Evolutionary conservation across 148 eudicot species (phyloP).

Genomic region (Simmondsia chinensis): DNA sequence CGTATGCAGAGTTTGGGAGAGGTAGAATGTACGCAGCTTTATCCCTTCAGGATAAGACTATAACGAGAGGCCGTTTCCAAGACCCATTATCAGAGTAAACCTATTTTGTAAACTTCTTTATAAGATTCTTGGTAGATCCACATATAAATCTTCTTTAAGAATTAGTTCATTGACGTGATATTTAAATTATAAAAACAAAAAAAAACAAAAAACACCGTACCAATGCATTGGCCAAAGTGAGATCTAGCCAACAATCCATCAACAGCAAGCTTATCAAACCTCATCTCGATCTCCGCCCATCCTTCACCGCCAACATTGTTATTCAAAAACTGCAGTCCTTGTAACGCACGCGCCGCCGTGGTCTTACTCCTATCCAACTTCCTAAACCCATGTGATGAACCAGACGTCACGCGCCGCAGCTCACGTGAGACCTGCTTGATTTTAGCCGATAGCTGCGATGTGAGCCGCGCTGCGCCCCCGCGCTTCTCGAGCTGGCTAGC

Average conservation of each 20-base stretch:
- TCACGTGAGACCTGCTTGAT: slow-evolving; percentile 38
- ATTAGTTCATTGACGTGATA: neutral
- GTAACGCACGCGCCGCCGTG: slow-evolving; percentile 34
- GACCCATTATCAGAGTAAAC: too few relatives aligned
- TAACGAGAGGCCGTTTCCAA: too few relatives aligned
- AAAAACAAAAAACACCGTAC: slow-evolving; percentile 9
- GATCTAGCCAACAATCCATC: slow-evolving; percentile 31
- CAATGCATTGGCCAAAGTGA: slow-evolving; percentile 46
- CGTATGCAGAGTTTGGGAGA: too few relatives aligned
- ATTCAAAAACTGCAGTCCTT: slow-evolving; percentile 37
- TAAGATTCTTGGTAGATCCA: too few relatives aligned
- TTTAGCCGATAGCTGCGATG: slow-evolving; percentile 31
- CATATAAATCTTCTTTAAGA: too few relatives aligned
- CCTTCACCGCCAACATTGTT: slow-evolving; percentile 35
- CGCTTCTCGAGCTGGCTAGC: slow-evolving; percentile 24
- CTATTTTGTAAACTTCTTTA: too few relatives aligned
- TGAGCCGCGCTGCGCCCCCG: slow-evolving; percentile 15
- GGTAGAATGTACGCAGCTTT: too few relatives aligned
- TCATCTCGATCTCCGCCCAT: slow-evolving; percentile 27
- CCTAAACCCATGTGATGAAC: slow-evolving; percentile 1
- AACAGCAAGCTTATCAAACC: slow-evolving; percentile 23
- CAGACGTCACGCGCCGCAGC: slow-evolving; percentile 33
- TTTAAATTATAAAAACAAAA: neutral
- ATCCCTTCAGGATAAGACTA: too few relatives aligned
- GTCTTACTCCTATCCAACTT: slow-evolving; percentile 27